Percentiles rank a stretch among this genome's conserved stretches.
Conservation (phyloP, 306 rosid species). For the Dryas octopetala region DNA sequence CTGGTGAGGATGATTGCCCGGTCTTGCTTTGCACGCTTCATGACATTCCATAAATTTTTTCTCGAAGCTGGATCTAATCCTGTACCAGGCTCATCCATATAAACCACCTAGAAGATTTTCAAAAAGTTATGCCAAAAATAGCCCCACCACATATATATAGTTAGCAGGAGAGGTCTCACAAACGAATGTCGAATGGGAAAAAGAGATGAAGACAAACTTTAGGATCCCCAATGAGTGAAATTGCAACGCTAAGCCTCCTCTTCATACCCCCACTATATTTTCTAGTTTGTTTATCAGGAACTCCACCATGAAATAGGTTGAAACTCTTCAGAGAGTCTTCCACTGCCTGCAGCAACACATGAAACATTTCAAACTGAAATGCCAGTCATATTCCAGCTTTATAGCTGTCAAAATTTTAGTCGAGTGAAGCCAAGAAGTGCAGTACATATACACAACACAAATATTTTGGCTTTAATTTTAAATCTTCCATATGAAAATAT, state of each 20-base stretch:
- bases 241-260: conserved; percentile 97
- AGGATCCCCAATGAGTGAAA: conserved; percentile 90
- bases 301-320: conserved; percentile 80
- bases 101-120: conserved; percentile 61
- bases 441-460: too few relatives aligned
- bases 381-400: too few relatives aligned
- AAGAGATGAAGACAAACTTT: conserved; percentile 41
- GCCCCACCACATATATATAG: neutral
- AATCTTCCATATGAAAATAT: too few relatives aligned
- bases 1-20: conserved; percentile 95
- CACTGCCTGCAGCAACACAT: conserved; percentile 59
- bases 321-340: conserved; percentile 85
- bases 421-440: neutral
- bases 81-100: conserved; percentile 96
- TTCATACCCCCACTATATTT: conserved; percentile 98
- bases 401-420: too few relatives aligned
- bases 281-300: conserved; percentile 75
- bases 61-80: conserved; percentile 96
- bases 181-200: neutral
- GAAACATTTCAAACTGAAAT: too few relatives aligned
- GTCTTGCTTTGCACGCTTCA: conserved; percentile 77
- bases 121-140: conserved; percentile 12
- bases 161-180: neutral
- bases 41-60: conserved; percentile 82
- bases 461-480: too few relatives aligned